These are phyloP conservation scores for Spergularia azorica DNA, from an alignment of 179 eudicot genomes.

Conservation along the genomic window DNA sequence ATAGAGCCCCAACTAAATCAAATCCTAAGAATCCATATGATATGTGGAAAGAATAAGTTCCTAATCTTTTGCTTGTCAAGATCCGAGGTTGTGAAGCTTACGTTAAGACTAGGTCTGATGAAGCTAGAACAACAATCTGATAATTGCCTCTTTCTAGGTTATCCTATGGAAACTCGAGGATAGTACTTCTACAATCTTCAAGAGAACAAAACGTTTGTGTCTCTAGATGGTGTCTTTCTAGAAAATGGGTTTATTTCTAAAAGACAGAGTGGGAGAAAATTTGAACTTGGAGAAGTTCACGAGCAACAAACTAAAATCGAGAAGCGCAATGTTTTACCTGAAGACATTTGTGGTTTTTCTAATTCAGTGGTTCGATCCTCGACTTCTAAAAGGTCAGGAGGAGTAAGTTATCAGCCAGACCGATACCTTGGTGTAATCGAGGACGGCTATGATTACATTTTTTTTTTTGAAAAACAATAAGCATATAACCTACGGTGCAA, in stretches of 20 bases:
- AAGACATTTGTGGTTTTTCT: neutral
- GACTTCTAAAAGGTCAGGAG: neutral
- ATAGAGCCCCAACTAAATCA: neutral
- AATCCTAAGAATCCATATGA: neutral
- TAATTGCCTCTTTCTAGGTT: constrained; percentile 3
- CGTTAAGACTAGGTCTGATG: neutral
- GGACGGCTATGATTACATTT: neutral
- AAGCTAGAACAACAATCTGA: neutral
- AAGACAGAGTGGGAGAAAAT: neutral
- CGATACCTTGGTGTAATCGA: neutral
- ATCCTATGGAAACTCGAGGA: neutral
- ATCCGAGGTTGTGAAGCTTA: neutral
- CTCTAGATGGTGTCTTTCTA: neutral
- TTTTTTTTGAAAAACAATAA: neutral
- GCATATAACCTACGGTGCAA: neutral
- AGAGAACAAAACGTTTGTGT: constrained; percentile 3
- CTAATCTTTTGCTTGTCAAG: neutral
- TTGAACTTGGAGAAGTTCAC: neutral
- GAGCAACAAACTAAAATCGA: neutral
- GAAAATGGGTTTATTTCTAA: neutral
- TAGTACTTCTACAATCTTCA: neutral
- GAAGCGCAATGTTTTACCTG: neutral
- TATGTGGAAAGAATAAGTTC: neutral
- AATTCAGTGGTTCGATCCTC: neutral
- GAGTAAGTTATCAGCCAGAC: neutral